Percentiles rank a stretch among this genome's conserved stretches.
Evolutionary conservation across 2,329 filamentous ascomycete genomes (phyloP).

Genomic region (Xylaria digitata): DNA sequence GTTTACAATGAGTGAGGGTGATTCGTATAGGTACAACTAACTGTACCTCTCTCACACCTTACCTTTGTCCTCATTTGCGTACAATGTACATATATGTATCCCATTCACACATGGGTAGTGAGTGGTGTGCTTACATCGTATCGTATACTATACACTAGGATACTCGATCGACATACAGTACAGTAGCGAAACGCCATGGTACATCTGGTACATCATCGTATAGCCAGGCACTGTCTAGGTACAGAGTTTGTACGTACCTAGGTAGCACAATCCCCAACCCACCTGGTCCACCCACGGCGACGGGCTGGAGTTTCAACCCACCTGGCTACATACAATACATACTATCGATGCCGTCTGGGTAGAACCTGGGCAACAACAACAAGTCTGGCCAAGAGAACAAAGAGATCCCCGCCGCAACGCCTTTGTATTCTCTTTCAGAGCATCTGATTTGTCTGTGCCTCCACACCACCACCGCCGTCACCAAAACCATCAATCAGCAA

Average conservation of each 20-base stretch:
- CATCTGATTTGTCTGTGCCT: slow-evolving; percentile 38
- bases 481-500: slow-evolving; percentile 13
- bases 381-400: slow-evolving; percentile 24
- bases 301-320: slow-evolving; percentile 15
- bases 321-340: not conserved
- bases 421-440: slow-evolving; percentile 29
- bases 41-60: not conserved
- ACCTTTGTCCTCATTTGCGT: not conserved
- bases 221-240: too few relatives aligned
- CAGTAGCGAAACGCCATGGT: too few relatives aligned
- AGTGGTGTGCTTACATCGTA: too few relatives aligned
- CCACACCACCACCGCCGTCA: slow-evolving; percentile 38
- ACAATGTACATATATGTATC: too few relatives aligned
- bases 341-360: not conserved
- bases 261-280: slow-evolving; percentile 18
- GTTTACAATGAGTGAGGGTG: not conserved
- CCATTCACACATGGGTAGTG: too few relatives aligned
- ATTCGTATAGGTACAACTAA: slow-evolving; percentile 18
- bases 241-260: not conserved
- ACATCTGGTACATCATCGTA: too few relatives aligned
- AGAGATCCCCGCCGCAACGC: slow-evolving; percentile 31
- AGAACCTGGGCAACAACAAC: not conserved
- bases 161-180: too few relatives aligned
- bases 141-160: too few relatives aligned
- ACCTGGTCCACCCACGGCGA: slow-evolving; percentile 9